A percentile compares a stretch with the other conserved stretches of the same genome.
Evolutionary conservation across 2,329 filamentous ascomycete species (phyloP).

Genomic region (Drechslerella stenobrocha): DNA sequence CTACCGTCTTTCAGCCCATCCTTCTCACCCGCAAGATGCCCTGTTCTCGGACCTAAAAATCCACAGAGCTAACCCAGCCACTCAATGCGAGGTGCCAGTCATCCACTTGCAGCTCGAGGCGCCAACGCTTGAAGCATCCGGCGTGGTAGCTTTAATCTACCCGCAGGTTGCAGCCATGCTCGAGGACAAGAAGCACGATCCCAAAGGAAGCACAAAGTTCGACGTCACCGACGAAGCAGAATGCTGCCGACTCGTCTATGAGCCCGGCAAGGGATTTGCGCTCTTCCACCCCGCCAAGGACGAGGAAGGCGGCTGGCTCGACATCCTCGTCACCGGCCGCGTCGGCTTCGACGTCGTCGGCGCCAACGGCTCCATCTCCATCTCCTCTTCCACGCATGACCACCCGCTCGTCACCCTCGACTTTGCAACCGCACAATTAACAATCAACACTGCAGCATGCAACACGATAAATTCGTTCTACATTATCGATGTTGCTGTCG

Average conservation of each 20-base stretch:
- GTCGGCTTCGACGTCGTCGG: slow-evolving; percentile 52
- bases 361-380: slow-evolving; percentile 50
- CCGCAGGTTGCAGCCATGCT: slow-evolving; percentile 50
- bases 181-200: slow-evolving; percentile 44
- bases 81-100: slow-evolving; percentile 49
- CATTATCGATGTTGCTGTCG: slow-evolving; percentile 53
- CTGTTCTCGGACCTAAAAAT: slow-evolving; percentile 51
- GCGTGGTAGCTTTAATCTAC: slow-evolving; percentile 51
- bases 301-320: slow-evolving; percentile 51
- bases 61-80: slow-evolving; percentile 49
- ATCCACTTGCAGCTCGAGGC: slow-evolving; percentile 51
- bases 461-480: slow-evolving; percentile 52
- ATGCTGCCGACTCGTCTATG: slow-evolving; percentile 52
- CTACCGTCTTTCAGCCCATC: slow-evolving; percentile 51
- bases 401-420: slow-evolving; percentile 52
- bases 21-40: slow-evolving; percentile 48
- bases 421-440: slow-evolving; percentile 48
- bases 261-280: slow-evolving; percentile 50
- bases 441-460: slow-evolving; percentile 51
- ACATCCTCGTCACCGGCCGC: slow-evolving; percentile 50
- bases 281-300: slow-evolving; percentile 52
- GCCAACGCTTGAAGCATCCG: slow-evolving; percentile 47
- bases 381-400: slow-evolving; percentile 50
- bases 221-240: slow-evolving; percentile 51
- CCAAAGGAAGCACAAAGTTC: slow-evolving; percentile 49